These are phyloP conservation scores for Colletotrichum karsti DNA, from an alignment of 2,329 filamentous ascomycete species.

Conservation along the genomic window DNA sequence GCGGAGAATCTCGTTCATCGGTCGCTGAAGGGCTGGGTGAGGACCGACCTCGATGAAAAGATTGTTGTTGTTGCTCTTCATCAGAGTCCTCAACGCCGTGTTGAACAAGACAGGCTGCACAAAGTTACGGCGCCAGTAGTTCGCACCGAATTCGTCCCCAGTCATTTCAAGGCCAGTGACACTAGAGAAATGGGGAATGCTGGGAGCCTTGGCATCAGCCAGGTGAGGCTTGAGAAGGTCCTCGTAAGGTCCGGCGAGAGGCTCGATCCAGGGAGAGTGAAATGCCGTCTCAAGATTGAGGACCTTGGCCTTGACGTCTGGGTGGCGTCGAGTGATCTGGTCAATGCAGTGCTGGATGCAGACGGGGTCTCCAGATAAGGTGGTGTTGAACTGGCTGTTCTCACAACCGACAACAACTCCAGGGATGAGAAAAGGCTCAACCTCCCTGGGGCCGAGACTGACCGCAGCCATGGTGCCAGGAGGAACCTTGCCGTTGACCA, in stretches of 20 bases:
- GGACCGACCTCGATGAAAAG: slow-evolving; percentile 34
- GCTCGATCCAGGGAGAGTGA: slow-evolving; percentile 42
- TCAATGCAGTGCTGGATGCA: slow-evolving; percentile 36
- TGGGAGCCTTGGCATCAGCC: neutral
- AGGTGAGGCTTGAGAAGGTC: slow-evolving; percentile 8
- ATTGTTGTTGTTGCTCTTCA: slow-evolving; percentile 7
- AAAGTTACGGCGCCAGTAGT: slow-evolving; percentile 55
- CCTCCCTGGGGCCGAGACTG: slow-evolving; percentile 41
- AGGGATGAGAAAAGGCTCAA: slow-evolving; percentile 35
- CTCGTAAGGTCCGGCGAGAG: slow-evolving; percentile 28
- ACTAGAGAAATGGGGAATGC: slow-evolving; percentile 28
- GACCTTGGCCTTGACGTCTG: slow-evolving; percentile 39
- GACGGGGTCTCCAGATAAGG: slow-evolving; percentile 34
- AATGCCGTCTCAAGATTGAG: slow-evolving; percentile 51
- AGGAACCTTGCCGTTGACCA: slow-evolving; percentile 32
- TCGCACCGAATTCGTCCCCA: neutral
- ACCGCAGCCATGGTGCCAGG: slow-evolving; percentile 50
- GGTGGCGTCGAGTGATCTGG: slow-evolving; percentile 36
- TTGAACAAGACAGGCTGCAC: slow-evolving; percentile 53
- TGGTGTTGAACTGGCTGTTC: slow-evolving; percentile 40
- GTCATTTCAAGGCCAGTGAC: slow-evolving; percentile 39
- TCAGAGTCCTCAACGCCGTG: slow-evolving; percentile 38
- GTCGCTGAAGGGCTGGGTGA: slow-evolving; percentile 31
- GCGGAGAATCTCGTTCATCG: slow-evolving; percentile 43
- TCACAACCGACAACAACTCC: slow-evolving; percentile 39